Evolutionary conservation across 1,139 yeast species (phyloP), one percentile per base, ranked within the genome.

Genomic region (Suzukiozyma palmioleophila): DNA sequence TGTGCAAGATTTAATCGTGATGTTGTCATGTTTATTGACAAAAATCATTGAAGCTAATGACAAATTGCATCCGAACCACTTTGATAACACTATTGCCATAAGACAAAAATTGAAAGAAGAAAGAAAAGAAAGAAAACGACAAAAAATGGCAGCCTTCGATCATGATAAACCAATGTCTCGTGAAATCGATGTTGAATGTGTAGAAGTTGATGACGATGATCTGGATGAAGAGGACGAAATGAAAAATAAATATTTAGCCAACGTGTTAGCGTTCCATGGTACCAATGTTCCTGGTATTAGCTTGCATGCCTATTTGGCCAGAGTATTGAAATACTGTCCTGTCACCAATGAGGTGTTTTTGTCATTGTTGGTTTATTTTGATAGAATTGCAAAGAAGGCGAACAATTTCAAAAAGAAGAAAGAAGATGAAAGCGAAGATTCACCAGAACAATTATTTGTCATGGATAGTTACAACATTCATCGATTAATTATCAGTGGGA

Each of bases 401-500:
- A 86, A 85, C 56, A 78, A 68, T 46, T 56, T 71, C 36, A 63
- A 57, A 40, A 53, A 51, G 40, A 48, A 44, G 31, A 52, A 46
- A 18, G 44, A 45, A 30, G 52, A 33, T 15, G 40, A 39, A 9
- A 28, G 36, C 10, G 41, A 35, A 21, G 43, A 41, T 2, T 40
- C 41, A 11, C 39, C 41, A 18, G 76, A 64, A 44, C 92, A 85
- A 55, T 62, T 86, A 43, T 90, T 92, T 61, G 96, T 90, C 7
- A 88, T 92, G 92, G 97, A 92, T 64, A 85, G 95, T 45, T 92
- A 85, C 62, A 92, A 92, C 59, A 89, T 92, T 48, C 99, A 92
- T 63, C 74, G 99, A 46, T 73, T 92, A 44, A 87, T 92, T 39
- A 92, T 92, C 35, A 86, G 96, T n/a, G 98, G 97, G 8, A 85